Base-by-base conservation (phyloP, 2,329 filamentous ascomycete species). In the Helotiales sp. region DNA sequence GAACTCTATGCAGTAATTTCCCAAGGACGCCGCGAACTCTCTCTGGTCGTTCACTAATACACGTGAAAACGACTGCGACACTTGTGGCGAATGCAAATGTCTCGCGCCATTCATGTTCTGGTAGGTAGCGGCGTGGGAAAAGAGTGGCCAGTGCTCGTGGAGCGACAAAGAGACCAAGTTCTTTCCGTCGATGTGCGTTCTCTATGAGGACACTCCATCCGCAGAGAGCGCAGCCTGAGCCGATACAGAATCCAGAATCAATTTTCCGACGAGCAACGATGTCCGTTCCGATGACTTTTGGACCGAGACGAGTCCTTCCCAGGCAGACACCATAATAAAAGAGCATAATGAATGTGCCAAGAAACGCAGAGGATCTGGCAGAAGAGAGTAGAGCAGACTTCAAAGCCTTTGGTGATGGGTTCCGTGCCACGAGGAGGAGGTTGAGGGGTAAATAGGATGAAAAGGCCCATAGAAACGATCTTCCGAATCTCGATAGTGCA, bases 261-360 rank as follows among this genome's bases (percentile, higher is more conserved):
- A 87, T 81, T 51, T 68, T 71, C 68, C 84, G 81, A 25, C 79
- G 73, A 24, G 75, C 69, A 1, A 70, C 64, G 0, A 71, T 72
- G 59, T 83, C 79, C 17, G 70, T 76, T n/a, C 84, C 81, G 24
- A 93, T 75, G 12, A 93, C 22, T 31, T 71, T 81, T 0, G 91
- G 91, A 0, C 91, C 91, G 6, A 95, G 60, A 29, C 89, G 81
- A 1, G 87, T 92, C 44, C 91, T 83, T 5, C 85, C 79, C 0
- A 96, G 82, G 70, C 91, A 96, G 3, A 96, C 88, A 27, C 88
- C 86, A 70, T 96, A 96, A 76, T 93, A 96, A 71, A 93, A 95
- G 10, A 92, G 75, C 1, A 84, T 78, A 63, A 96, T 88, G 72
- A 93, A 96, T 0, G 85, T 76, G 2, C 86, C 90, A 1, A 96